phyloP scores from a whole-genome alignment of 2,329 filamentous ascomycete genomes.

The Phyllosticta capitalensis region DNA sequence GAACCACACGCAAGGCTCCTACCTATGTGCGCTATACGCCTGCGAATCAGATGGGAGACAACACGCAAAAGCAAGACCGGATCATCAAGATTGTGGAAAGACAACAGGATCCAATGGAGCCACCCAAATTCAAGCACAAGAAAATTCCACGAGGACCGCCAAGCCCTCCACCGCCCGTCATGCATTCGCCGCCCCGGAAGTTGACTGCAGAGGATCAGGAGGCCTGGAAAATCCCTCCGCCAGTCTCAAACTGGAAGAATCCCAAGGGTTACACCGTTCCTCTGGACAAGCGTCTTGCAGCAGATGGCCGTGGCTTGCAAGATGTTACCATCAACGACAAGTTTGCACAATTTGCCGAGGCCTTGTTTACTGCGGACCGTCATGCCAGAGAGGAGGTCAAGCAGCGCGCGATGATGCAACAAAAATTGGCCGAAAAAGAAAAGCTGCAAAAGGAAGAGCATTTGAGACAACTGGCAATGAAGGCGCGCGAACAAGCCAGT shows the following conservation, averaged over 20 bases:
- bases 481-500: slow-evolving; percentile 73
- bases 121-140: slow-evolving; percentile 98
- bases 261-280: slow-evolving; percentile 96
- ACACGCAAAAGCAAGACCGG: slow-evolving; percentile 75
- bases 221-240: slow-evolving; percentile 82
- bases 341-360: slow-evolving; percentile 92
- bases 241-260: slow-evolving; percentile 98
- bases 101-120: slow-evolving; percentile 90
- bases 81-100: slow-evolving; percentile 98
- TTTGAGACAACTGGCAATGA: slow-evolving; percentile 76
- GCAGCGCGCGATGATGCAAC: slow-evolving; percentile 88
- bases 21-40: slow-evolving; percentile 95
- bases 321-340: slow-evolving; percentile 98
- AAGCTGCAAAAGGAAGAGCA: slow-evolving; percentile 91
- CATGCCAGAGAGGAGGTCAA: slow-evolving; percentile 94
- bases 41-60: slow-evolving; percentile 91
- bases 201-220: slow-evolving; percentile 95
- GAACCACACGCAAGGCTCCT: slow-evolving; percentile 68
- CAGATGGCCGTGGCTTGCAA: slow-evolving; percentile 82
- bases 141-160: slow-evolving; percentile 91
- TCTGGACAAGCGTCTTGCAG: slow-evolving; percentile 87
- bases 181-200: slow-evolving; percentile 91
- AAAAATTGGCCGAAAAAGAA: slow-evolving; percentile 91
- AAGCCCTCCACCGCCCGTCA: slow-evolving; percentile 82
- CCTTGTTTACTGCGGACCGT: slow-evolving; percentile 84